phyloP scores from a whole-genome alignment of 306 rosid genomes.

The Cucumis melo region DNA sequence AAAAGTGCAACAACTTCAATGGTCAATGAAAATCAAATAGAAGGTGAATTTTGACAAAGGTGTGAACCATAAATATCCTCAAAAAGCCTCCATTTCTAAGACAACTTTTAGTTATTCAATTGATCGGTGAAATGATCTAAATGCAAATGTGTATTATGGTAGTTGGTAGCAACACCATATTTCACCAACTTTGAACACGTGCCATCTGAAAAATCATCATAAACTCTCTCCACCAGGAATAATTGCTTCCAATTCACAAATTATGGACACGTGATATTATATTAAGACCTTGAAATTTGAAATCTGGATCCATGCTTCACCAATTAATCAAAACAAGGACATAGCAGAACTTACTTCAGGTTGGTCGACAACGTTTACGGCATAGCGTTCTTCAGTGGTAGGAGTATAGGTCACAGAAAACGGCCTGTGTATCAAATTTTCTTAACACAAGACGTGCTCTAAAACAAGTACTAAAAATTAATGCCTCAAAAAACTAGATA shows the following conservation, averaged over 20 bases:
- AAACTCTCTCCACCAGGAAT: background rate
- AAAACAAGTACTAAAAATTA: background rate
- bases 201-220: background rate
- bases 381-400: constrained; percentile 60
- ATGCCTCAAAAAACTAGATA: background rate
- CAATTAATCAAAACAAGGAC: background rate
- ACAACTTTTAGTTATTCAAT: background rate
- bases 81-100: background rate
- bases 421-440: constrained; percentile 37
- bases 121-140: background rate
- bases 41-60: too few relatives aligned
- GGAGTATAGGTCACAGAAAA: constrained; percentile 49
- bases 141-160: background rate
- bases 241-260: background rate
- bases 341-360: constrained; percentile 29
- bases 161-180: background rate
- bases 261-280: background rate
- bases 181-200: background rate
- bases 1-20: background rate
- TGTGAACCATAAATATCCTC: background rate
- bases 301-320: background rate
- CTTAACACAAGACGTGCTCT: background rate
- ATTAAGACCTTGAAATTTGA: background rate
- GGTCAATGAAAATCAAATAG: background rate
- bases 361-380: constrained; percentile 48